A percentile compares a stretch with the other conserved stretches of the same genome.
phyloP scores from a whole-genome alignment of 2,329 filamentous ascomycete species.

The Diaporthe sp. region DNA sequence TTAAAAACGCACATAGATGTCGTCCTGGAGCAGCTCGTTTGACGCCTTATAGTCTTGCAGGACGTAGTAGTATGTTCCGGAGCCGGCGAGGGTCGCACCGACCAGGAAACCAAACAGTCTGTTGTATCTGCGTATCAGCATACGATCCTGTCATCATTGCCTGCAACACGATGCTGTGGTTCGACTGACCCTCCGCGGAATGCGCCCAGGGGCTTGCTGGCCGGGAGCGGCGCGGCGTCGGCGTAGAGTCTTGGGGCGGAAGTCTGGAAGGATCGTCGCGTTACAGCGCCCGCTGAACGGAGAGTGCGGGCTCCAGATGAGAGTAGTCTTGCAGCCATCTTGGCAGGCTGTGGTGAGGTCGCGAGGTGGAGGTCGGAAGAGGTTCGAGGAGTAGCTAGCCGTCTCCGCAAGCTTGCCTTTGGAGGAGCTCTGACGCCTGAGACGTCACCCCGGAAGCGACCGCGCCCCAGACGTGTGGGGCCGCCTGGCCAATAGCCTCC shows the following conservation, averaged over 20 bases:
- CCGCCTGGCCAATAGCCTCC: slow-evolving; percentile 34
- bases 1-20: slow-evolving; percentile 87
- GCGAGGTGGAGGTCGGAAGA: slow-evolving; percentile 16
- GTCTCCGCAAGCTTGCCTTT: slow-evolving; percentile 7
- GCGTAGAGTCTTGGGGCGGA: slow-evolving; percentile 60
- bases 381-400: slow-evolving; percentile 3
- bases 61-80: slow-evolving; percentile 91
- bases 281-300: slow-evolving; percentile 49
- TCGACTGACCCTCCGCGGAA: slow-evolving; percentile 72
- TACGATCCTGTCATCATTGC: not conserved
- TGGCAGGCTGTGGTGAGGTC: slow-evolving; percentile 42
- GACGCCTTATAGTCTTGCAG: slow-evolving; percentile 93
- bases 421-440: slow-evolving; percentile 28
- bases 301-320: slow-evolving; percentile 55
- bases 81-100: slow-evolving; percentile 83
- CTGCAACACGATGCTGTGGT: not conserved
- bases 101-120: slow-evolving; percentile 94
- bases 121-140: slow-evolving; percentile 24
- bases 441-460: slow-evolving; percentile 34
- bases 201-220: slow-evolving; percentile 71
- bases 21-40: slow-evolving; percentile 93
- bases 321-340: slow-evolving; percentile 64
- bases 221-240: slow-evolving; percentile 62
- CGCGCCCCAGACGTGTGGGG: slow-evolving; percentile 17
- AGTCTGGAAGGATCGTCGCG: slow-evolving; percentile 63